A percentile compares a stretch with the other conserved stretches of the same genome.
Conservation (phyloP, 2,329 filamentous ascomycete genomes). For the Geosmithia flava region DNA sequence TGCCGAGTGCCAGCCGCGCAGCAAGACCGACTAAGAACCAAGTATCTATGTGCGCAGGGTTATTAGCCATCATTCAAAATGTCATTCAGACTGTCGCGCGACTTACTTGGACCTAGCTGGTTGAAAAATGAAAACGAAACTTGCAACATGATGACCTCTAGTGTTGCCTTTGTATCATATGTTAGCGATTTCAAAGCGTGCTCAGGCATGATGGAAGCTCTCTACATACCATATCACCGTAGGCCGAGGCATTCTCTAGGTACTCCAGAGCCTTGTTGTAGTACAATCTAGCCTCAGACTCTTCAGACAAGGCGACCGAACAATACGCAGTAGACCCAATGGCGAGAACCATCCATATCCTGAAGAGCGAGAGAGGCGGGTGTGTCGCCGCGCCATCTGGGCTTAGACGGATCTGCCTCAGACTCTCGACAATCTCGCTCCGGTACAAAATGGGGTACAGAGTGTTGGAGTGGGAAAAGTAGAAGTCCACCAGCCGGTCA, state of each 20-base stretch:
- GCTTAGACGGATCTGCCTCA: slow-evolving; percentile 16
- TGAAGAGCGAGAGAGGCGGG: slow-evolving; percentile 21
- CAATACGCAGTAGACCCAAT: slow-evolving; percentile 31
- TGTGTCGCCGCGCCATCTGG: slow-evolving; percentile 14
- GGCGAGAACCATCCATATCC: slow-evolving; percentile 35
- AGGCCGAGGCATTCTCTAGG: slow-evolving; percentile 22
- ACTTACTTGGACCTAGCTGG: slow-evolving; percentile 28
- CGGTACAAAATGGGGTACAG: slow-evolving; percentile 28
- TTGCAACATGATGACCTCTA: slow-evolving; percentile 30
- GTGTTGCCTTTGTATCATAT: slow-evolving; percentile 15
- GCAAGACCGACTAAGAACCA: slow-evolving; percentile 32
- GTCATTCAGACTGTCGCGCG: neutral
- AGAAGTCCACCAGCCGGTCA: slow-evolving; percentile 22
- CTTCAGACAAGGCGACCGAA: slow-evolving; percentile 27
- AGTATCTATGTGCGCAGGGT: slow-evolving; percentile 17
- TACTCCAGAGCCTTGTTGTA: slow-evolving; percentile 30
- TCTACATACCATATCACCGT: slow-evolving; percentile 22
- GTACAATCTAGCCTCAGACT: slow-evolving; percentile 25
- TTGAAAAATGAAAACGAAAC: slow-evolving; percentile 37
- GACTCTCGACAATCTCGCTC: slow-evolving; percentile 17
- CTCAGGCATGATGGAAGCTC: neutral
- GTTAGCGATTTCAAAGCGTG: neutral
- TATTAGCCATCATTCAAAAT: neutral
- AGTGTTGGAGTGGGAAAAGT: slow-evolving; percentile 33
- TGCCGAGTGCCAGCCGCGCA: slow-evolving; percentile 27